These are phyloP conservation scores for Phytophthora cryptogea DNA, from an alignment of 352 stramenopile species.

Conservation along the genomic window DNA sequence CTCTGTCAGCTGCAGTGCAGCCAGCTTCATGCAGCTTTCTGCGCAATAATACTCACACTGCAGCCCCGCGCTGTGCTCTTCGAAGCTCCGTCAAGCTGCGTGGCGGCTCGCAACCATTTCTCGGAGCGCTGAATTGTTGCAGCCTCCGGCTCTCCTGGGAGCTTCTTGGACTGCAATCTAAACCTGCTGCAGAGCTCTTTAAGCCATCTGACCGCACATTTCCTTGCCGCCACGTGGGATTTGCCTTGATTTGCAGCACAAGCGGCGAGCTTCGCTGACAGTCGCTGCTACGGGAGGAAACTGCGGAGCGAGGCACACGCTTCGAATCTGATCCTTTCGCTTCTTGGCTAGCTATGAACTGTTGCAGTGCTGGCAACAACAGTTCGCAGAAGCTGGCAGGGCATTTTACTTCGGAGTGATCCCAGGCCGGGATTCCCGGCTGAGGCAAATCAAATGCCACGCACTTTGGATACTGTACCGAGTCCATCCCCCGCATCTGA, in stretches of 20 bases:
- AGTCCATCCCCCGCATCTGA: constrained; percentile 17
- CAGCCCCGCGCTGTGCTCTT: too few species aligned
- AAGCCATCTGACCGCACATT: constrained; percentile 14
- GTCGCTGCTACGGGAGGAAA: constrained; percentile 10
- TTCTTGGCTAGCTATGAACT: too few species aligned
- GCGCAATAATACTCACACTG: too few species aligned
- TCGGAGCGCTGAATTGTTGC: constrained; percentile 12
- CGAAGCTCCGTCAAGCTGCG: too few species aligned
- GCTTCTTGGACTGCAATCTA: neutral
- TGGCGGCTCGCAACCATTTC: neutral
- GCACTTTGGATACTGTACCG: constrained; percentile 29
- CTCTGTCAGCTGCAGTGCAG: too few species aligned
- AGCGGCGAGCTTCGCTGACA: constrained; percentile 7
- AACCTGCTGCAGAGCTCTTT: constrained; percentile 9
- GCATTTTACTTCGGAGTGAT: neutral
- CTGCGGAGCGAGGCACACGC: constrained; percentile 3
- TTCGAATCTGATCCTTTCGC: constrained; percentile 10
- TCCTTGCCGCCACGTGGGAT: constrained; percentile 24
- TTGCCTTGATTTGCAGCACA: constrained; percentile 31
- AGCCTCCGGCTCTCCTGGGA: constrained; percentile 18
- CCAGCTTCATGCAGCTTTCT: too few species aligned
- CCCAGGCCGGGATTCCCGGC: too few species aligned
- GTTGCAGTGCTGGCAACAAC: too few species aligned
- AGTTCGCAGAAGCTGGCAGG: neutral
- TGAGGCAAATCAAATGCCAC: constrained; percentile 18